Base-by-base conservation (phyloP, 2,329 filamentous ascomycete genomes). In the Metarhizium album region DNA sequence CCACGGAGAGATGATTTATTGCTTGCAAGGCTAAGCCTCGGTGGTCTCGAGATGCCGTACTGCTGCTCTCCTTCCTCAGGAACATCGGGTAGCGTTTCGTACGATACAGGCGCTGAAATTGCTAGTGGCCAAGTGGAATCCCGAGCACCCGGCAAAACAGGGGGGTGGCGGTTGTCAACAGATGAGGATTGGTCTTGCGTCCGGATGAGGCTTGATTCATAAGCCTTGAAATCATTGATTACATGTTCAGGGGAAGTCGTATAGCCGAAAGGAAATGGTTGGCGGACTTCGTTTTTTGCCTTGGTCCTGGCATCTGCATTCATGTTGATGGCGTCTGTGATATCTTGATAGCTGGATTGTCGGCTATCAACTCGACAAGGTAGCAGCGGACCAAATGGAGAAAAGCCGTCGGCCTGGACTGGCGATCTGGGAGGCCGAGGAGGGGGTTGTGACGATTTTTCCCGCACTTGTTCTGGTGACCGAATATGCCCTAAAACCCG, bases 41-140 rank as follows among this genome's bases (percentile, higher is more conserved):
- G 72, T 48, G 62, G 68, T 51, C 63, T 69, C 24, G 58, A 58
- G 31, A 60, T 60, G 47, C 60, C 64, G 45, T 64, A 62, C 52
- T 72, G 62, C 52, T 72, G 70, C 55, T 83, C 80, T 33, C 84
- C 80, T 58, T 84, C 80, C 59, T 84, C 80, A 1, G 80, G 78
- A 3, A 84, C 80, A 57, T 82, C 75, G 5, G 79, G 71, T 18
- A 84, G 66, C 13, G 60, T 65, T 49, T 74, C 73, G 53, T 68
- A 73, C 9, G 66, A 53, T 16, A 53, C 46, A 42, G 58, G 52
- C 14, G 50, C 54, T 13, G 60, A 55, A 18, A 50, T 59, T 6
- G 59, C 55, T 23, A 69, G 58, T 14, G 61, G 73, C 73, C 73
- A 75, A 49, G 73, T 69, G 16, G 60, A 58, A 46, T 72, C 68